These are phyloP conservation scores for Protea cynaroides DNA, from an alignment of 164 flowering plant genomes.

Conservation along the genomic window DNA sequence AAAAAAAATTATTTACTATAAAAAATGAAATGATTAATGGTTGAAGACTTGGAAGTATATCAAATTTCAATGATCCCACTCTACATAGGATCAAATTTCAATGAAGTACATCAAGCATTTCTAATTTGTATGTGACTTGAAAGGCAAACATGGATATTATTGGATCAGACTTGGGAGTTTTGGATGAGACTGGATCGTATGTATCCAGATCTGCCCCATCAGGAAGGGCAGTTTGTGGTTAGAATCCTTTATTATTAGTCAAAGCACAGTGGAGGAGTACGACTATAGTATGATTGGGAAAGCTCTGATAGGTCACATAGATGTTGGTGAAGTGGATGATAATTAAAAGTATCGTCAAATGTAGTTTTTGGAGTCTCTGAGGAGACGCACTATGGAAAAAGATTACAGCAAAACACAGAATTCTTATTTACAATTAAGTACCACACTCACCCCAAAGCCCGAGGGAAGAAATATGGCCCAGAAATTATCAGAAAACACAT, in stretches of 20 bases:
- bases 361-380: background rate
- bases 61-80: too few relatives aligned
- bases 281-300: background rate
- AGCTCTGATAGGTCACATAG: background rate
- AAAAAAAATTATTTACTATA: too few relatives aligned
- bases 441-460: background rate
- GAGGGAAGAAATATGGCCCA: background rate
- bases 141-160: too few relatives aligned
- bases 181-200: too few relatives aligned
- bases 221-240: background rate
- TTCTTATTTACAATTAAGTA: background rate
- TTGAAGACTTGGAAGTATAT: too few relatives aligned
- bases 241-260: background rate
- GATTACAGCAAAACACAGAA: background rate
- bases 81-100: too few relatives aligned
- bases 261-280: background rate
- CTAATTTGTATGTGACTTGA: too few relatives aligned
- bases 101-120: too few relatives aligned
- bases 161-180: too few relatives aligned
- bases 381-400: background rate
- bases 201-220: too few relatives aligned
- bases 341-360: background rate
- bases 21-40: too few relatives aligned
- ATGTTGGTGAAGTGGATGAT: background rate
- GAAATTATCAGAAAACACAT: background rate